Conservation (phyloP, 805 yeast genomes). For the Kodamaea fukazawae region DNA sequence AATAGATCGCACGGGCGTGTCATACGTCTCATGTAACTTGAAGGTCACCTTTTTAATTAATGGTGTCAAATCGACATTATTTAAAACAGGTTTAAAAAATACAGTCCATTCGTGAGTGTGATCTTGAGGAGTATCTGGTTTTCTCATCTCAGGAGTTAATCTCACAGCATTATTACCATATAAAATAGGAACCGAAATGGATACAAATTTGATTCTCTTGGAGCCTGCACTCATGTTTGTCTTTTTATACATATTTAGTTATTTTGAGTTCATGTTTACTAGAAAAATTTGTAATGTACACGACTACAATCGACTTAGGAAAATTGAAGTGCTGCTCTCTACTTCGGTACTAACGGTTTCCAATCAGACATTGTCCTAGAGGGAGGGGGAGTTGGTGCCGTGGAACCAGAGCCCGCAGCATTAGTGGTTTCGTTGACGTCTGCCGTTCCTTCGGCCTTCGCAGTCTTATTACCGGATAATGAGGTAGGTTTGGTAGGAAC, state of each 20-base stretch:
- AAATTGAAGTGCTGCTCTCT: slow-evolving; percentile 2
- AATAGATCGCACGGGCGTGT: slow-evolving; percentile 77
- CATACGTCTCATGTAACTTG: slow-evolving; percentile 92
- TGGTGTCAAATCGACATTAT: slow-evolving; percentile 73
- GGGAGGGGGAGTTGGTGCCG: slow-evolving; percentile 7
- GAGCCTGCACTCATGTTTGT: slow-evolving; percentile 13
- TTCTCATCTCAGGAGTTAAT: slow-evolving; percentile 44
- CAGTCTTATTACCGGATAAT: slow-evolving; percentile 19
- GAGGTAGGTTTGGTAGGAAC: slow-evolving; percentile 36
- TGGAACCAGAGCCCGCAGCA: neutral
- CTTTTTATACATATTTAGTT: neutral
- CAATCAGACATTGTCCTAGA: slow-evolving; percentile 41
- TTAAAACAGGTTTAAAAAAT: slow-evolving; percentile 70
- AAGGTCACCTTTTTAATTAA: slow-evolving; percentile 88
- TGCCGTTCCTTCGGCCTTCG: slow-evolving; percentile 4
- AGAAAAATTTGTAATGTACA: neutral
- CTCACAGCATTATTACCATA: slow-evolving; percentile 82
- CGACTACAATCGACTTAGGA: slow-evolving; percentile 1
- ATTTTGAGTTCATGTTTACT: neutral
- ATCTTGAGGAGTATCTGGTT: slow-evolving; percentile 69
- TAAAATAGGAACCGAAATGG: slow-evolving; percentile 73
- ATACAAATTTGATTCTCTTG: slow-evolving; percentile 30
- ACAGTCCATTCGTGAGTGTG: slow-evolving; percentile 97
- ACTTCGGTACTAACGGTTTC: slow-evolving; percentile 52
- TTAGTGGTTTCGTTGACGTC: no score